Percentiles rank a stretch among this genome's conserved stretches.
phyloP scores from a whole-genome alignment of 352 stramenopile species.

The Saprolegnia parasitica region DNA sequence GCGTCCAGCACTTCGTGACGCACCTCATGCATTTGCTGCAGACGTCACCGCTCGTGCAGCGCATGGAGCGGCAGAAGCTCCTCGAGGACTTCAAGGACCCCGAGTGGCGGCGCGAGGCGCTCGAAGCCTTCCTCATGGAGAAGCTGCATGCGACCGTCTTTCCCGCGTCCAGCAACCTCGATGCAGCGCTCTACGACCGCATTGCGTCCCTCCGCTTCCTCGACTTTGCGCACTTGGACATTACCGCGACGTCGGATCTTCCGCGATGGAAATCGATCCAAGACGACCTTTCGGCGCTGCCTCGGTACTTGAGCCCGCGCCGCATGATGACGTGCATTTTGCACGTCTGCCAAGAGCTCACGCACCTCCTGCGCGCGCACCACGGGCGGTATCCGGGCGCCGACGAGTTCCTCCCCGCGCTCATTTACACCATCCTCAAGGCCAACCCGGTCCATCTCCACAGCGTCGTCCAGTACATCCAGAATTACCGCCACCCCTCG shows the following conservation, averaged over 20 bases:
- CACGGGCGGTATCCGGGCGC: constrained; percentile 65
- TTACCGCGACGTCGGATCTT: constrained; percentile 42
- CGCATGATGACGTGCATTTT: constrained; percentile 84
- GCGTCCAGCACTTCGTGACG: constrained; percentile 59
- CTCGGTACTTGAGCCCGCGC: constrained; percentile 53
- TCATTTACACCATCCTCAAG: constrained; percentile 89
- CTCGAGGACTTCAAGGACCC: constrained; percentile 34
- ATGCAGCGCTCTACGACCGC: constrained; percentile 54
- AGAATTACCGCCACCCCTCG: constrained; percentile 64
- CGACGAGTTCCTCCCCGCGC: constrained; percentile 87
- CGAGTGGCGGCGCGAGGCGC: constrained; percentile 38
- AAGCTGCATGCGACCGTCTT: constrained; percentile 80
- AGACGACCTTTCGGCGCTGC: constrained; percentile 43
- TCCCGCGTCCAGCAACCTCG: constrained; percentile 38
- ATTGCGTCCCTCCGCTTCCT: constrained; percentile 78
- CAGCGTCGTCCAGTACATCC: constrained; percentile 82
- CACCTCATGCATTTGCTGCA: constrained; percentile 32
- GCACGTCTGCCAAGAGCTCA: constrained; percentile 67
- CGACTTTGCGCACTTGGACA: constrained; percentile 77
- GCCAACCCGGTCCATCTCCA: constrained; percentile 79
- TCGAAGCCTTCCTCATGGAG: constrained; percentile 89
- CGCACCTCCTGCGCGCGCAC: constrained; percentile 50
- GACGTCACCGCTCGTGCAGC: constrained; percentile 38
- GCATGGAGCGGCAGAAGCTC: constrained; percentile 44
- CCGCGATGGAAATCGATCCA: constrained; percentile 44